Percentiles rank a stretch among this genome's conserved stretches.
These are phyloP conservation scores for Ciborinia camelliae DNA, from an alignment of 2,329 filamentous ascomycete species.

Conservation along the genomic window DNA sequence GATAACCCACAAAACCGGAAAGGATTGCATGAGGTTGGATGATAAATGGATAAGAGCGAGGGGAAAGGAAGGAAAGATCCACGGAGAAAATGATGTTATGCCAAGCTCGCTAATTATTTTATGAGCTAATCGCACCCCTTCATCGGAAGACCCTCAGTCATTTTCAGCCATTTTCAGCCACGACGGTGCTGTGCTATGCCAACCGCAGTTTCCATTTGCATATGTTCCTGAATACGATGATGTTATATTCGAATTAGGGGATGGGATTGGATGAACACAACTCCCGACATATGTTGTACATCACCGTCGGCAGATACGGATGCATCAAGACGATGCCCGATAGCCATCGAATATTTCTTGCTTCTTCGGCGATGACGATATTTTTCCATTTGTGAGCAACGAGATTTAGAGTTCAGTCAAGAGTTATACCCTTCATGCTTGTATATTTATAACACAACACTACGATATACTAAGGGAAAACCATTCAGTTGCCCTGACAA, in stretches of 20 bases:
- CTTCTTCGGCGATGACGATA: not conserved
- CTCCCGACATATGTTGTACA: not conserved
- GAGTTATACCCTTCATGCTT: not conserved
- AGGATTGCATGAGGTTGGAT: not conserved
- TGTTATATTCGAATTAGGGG: not conserved
- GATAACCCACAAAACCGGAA: not conserved
- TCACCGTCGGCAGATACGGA: conserved; percentile 1
- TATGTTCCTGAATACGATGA: conserved; percentile 8
- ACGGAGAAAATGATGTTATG: conserved; percentile 11
- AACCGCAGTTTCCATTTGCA: not conserved
- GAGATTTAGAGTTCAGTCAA: not conserved
- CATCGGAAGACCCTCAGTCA: conserved; percentile 53
- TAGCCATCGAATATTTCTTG: not conserved
- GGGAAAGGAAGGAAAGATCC: conserved; percentile 3
- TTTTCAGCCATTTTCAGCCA: conserved; percentile 41
- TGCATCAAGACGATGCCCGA: not conserved
- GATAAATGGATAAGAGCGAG: not conserved
- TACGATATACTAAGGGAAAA: not conserved
- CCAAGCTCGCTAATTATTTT: conserved; percentile 14
- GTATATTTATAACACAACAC: not conserved
- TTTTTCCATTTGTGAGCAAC: not conserved
- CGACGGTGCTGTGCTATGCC: conserved; percentile 44
- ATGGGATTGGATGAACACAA: not conserved
- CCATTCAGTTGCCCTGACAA: not conserved
- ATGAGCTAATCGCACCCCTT: conserved; percentile 38